phyloP scores from a whole-genome alignment of 495 filamentous ascomycete genomes.

The Trypethelium eluteriae region DNA sequence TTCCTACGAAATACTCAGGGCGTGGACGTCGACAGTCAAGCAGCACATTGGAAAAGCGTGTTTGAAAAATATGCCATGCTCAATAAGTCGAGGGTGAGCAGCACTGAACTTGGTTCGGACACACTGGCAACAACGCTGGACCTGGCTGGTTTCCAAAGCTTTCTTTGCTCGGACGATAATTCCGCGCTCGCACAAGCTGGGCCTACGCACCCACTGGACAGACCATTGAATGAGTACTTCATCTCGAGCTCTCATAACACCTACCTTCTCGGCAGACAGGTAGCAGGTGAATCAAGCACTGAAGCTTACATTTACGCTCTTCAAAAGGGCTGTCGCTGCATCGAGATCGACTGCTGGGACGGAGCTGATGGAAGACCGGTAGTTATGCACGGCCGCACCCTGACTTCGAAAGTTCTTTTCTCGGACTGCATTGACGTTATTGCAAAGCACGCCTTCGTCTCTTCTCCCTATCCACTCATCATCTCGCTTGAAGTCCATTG shows the following conservation, averaged over 20 bases:
- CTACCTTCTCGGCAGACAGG: conserved; percentile 84
- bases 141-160: conserved; percentile 65
- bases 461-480: conserved; percentile 76
- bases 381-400: conserved; percentile 82
- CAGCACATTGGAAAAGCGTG: conserved; percentile 58
- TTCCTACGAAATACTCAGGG: conserved; percentile 71
- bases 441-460: conserved; percentile 81
- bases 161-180: conserved; percentile 67
- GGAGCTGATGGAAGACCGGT: conserved; percentile 75
- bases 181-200: conserved; percentile 25
- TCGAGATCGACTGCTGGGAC: conserved; percentile 98
- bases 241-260: conserved; percentile 99
- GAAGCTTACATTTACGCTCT: conserved; percentile 92
- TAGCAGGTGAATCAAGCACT: conserved; percentile 79
- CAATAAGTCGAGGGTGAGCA: conserved; percentile 33
- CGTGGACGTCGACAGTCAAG: conserved; percentile 62
- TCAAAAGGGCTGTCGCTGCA: conserved; percentile 79
- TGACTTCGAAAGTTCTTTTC: conserved; percentile 80
- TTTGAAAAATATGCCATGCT: conserved; percentile 64
- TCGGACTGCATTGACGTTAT: conserved; percentile 85
- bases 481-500: conserved; percentile 96
- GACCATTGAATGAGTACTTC: conserved; percentile 93
- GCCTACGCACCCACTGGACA: conserved; percentile 56
- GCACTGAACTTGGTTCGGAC: conserved; percentile 31
- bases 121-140: conserved; percentile 47